These are phyloP conservation scores for Candida schatavii DNA, from an alignment of 805 yeast genomes.

Conservation along the genomic window DNA sequence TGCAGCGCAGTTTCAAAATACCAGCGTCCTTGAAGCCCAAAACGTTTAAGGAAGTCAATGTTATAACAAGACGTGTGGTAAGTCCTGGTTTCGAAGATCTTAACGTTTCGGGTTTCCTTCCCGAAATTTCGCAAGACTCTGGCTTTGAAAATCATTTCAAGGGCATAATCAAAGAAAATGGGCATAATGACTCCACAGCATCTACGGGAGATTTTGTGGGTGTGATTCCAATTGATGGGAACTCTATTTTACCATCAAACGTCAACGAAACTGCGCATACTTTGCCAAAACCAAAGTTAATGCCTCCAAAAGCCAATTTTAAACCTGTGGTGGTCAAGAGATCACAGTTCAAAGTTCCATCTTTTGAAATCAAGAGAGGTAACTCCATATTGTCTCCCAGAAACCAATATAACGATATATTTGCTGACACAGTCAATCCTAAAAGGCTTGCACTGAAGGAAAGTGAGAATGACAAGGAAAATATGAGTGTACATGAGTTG, in stretches of 20 bases:
- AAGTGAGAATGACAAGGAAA: slow-evolving; percentile 4
- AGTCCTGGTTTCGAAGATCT: slow-evolving; percentile 43
- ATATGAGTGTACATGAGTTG: background rate
- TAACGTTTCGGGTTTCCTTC: slow-evolving; percentile 40
- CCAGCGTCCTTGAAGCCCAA: slow-evolving; percentile 27
- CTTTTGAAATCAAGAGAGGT: slow-evolving; percentile 40
- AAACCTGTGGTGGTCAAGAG: slow-evolving; percentile 7
- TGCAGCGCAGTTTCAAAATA: slow-evolving; percentile 9
- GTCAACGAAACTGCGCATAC: background rate
- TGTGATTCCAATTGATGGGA: too few species aligned
- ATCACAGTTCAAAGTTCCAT: slow-evolving; percentile 40
- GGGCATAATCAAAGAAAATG: background rate
- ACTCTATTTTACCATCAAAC: background rate
- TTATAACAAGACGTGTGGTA: slow-evolving; percentile 40
- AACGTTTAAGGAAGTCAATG: slow-evolving; percentile 40
- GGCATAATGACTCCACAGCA: background rate
- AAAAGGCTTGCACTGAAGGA: background rate
- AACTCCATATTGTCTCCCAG: slow-evolving; percentile 33
- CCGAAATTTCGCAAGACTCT: slow-evolving; percentile 47
- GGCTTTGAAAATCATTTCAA: slow-evolving; percentile 46
- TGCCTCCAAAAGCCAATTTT: slow-evolving; percentile 3
- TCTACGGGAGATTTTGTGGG: background rate
- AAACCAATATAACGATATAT: slow-evolving; percentile 38
- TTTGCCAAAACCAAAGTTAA: background rate
- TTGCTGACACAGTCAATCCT: slow-evolving; percentile 13